Conservation (phyloP, 495 filamentous ascomycete genomes). For the Cryomyces antarcticus region DNA sequence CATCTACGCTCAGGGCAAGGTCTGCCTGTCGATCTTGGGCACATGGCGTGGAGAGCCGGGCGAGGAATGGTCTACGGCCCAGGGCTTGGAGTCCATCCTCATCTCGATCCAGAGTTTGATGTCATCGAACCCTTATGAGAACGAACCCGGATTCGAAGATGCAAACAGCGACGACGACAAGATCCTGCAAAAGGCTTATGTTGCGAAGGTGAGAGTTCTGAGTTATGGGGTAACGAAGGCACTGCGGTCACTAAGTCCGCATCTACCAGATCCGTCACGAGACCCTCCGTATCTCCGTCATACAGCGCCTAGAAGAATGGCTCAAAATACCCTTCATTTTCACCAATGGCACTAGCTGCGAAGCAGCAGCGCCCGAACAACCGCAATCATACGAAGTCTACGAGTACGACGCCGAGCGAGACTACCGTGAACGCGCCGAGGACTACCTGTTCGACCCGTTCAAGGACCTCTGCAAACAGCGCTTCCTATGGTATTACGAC, state of each 20-base stretch:
- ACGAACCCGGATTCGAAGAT: constrained; percentile 84
- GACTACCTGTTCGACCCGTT: constrained; percentile 54
- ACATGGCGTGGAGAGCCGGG: constrained; percentile 82
- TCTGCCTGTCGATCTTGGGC: constrained; percentile 66
- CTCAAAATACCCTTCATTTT: constrained; percentile 31
- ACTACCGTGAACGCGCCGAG: constrained; percentile 28
- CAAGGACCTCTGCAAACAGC: constrained; percentile 71
- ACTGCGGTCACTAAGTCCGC: not conserved
- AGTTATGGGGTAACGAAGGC: not conserved
- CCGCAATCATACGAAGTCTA: not conserved
- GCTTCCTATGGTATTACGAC: constrained; percentile 92
- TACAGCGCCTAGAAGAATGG: constrained; percentile 65
- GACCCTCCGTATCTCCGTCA: constrained; percentile 66
- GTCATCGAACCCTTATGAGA: constrained; percentile 85
- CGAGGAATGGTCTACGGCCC: constrained; percentile 90
- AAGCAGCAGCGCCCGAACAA: not conserved
- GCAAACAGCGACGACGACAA: constrained; percentile 45
- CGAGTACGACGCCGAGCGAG: constrained; percentile 29
- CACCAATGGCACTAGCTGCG: not conserved
- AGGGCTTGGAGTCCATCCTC: constrained; percentile 83
- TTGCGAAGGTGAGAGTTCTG: constrained; percentile 45
- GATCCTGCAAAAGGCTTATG: constrained; percentile 58
- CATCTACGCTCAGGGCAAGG: constrained; percentile 77
- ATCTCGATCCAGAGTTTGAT: constrained; percentile 93
- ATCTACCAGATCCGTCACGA: constrained; percentile 65